Evolutionary conservation across 2,329 filamentous ascomycete species (phyloP).

Genomic region (Phyllosticta citribraziliensis): DNA sequence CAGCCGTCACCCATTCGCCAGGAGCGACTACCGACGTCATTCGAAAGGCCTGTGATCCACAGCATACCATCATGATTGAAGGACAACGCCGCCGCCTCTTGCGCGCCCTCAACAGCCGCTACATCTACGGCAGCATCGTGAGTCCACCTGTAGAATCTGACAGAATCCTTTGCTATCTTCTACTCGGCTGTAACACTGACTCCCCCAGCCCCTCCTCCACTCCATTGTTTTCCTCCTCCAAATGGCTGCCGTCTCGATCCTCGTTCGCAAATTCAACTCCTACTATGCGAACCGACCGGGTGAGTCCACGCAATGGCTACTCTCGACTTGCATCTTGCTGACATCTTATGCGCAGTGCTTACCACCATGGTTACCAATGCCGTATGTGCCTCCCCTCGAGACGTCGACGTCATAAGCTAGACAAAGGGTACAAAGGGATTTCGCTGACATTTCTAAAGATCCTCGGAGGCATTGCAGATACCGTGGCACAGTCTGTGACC

Average conservation of each 20-base stretch:
- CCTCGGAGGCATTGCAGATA: slow-evolving; percentile 90
- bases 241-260: slow-evolving; percentile 72
- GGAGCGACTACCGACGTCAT: slow-evolving; percentile 11
- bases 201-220: slow-evolving; percentile 71
- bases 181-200: neutral
- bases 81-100: slow-evolving; percentile 47
- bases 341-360: slow-evolving; percentile 49
- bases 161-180: slow-evolving; percentile 8
- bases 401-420: neutral
- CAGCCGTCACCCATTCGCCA: neutral
- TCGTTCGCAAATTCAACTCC: slow-evolving; percentile 80
- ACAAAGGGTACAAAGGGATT: neutral
- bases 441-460: slow-evolving; percentile 37
- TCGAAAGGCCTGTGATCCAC: slow-evolving; percentile 7
- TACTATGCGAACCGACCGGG: slow-evolving; percentile 87
- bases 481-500: slow-evolving; percentile 87
- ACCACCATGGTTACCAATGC: slow-evolving; percentile 99
- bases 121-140: slow-evolving; percentile 65
- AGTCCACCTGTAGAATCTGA: slow-evolving; percentile 28
- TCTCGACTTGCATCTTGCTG: neutral
- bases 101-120: slow-evolving; percentile 59
- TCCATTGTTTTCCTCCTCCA: slow-evolving; percentile 76
- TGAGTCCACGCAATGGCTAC: slow-evolving; percentile 34
- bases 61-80: slow-evolving; percentile 23
- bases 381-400: slow-evolving; percentile 38